Base-by-base conservation (phyloP, 2,329 filamentous ascomycete species). In the Gaeumannomyces sp. region DNA sequence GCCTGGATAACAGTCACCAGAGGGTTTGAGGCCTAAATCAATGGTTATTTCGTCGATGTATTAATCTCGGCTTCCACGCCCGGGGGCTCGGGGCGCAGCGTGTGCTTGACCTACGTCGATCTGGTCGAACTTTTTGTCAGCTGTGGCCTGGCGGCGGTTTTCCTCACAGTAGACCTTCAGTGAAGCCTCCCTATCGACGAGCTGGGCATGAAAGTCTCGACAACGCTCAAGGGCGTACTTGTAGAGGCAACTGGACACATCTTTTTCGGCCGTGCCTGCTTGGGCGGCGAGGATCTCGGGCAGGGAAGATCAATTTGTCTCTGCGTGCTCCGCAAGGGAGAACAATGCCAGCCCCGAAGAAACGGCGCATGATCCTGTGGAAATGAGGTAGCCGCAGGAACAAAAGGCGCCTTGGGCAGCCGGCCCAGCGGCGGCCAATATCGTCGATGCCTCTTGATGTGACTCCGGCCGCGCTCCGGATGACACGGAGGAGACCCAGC, bases 261-360 rank as follows among this genome's bases (percentile, higher is more conserved):
- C 62, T 16, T 50, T 28, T 4, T 16, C 27, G 7, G 62, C 62
- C 31, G 29, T 6, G 4, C 62, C 62, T 11, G 29, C n/a, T 4
- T 50, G 11, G 1, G 62, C 35, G 8, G 29, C 57, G 10, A 28
- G 29, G 31, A 59, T 25, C 3, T 19, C 29, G 10, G 31, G 38
- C 4, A 28, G 29, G 25, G 8, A 19, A 3, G 29, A 14, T 13
- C n/a, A 65, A 65, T 1, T 58, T 59, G 3, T 50, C 25, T 22
- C 59, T 50, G 22, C 1, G 3, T 4, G 50, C 45, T 3, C 70
- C 69, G 64, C 70, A 72, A 59, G 70, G 67, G 4, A 72, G 66
- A 10, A 71, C 56, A 2, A 72, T 38, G 7, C 70, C 70, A 29
- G 71, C 67, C 50, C 67, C 61, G n/a, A 64, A 61, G 45, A 67